phyloP scores from a whole-genome alignment of 1,284 basidiomycete genomes.

The Violaceomyces palustris region DNA sequence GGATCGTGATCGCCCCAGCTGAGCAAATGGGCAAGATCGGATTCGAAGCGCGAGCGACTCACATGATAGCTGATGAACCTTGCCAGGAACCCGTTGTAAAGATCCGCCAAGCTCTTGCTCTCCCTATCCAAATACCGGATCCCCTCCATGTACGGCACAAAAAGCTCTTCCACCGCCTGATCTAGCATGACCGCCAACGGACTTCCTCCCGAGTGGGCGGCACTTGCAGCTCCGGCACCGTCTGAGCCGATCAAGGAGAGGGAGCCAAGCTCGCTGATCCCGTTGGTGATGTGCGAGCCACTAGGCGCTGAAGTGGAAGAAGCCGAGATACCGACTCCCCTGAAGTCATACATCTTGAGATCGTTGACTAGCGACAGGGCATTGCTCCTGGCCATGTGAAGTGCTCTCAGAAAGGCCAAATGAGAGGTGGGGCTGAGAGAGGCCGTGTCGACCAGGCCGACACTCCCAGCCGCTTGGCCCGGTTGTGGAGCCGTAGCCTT shows the following conservation, averaged over 20 bases:
- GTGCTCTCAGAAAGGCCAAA: conserved; percentile 81
- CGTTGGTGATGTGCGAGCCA: neutral
- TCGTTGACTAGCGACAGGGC: conserved; percentile 80
- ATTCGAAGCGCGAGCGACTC: neutral
- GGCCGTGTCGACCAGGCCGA: conserved; percentile 9
- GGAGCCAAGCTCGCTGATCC: neutral
- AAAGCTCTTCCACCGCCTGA: conserved; percentile 89
- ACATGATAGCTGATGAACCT: conserved; percentile 83
- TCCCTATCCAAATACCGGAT: conserved; percentile 88
- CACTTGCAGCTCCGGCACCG: conserved; percentile 21
- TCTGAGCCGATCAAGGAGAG: conserved; percentile 19
- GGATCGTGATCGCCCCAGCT: too few species aligned
- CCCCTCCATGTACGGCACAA: conserved; percentile 83
- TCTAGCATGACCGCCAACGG: conserved; percentile 70
- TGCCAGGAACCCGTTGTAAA: conserved; percentile 72
- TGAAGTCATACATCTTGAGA: conserved; percentile 83
- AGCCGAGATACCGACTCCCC: conserved; percentile 41
- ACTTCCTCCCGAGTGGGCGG: conserved; percentile 1
- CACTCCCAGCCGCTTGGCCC: conserved; percentile 20
- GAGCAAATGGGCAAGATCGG: too few species aligned
- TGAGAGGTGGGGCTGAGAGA: conserved; percentile 13
- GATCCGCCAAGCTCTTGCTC: conserved; percentile 74
- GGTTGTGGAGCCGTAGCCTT: too few species aligned
- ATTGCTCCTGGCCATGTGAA: conserved; percentile 80
- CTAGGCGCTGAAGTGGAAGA: conserved; percentile 8